These are phyloP conservation scores for Narthecium ossifragum DNA, from an alignment of 106 monocot species.

Conservation along the genomic window DNA sequence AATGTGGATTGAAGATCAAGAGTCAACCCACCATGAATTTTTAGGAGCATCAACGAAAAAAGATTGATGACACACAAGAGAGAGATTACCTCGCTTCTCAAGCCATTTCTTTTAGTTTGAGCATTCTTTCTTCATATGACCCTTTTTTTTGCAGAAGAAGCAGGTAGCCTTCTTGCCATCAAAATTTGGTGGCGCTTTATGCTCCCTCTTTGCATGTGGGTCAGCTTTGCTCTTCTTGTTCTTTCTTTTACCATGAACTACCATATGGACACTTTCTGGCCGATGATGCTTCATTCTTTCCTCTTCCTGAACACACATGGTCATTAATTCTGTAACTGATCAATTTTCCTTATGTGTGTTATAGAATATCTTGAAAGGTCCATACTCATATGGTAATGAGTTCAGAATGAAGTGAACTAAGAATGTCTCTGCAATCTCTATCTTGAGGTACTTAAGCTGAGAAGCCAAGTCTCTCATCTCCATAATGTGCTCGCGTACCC, in stretches of 20 bases:
- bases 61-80: conserved; percentile 17
- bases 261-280: background rate
- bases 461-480: background rate
- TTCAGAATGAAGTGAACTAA: conserved; percentile 16
- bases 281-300: conserved; percentile 3
- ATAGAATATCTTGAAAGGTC: conserved; percentile 4
- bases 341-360: conserved; percentile 4
- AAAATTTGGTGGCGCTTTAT: background rate
- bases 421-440: conserved; percentile 3
- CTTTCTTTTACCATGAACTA: background rate
- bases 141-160: conserved; percentile 1
- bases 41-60: conserved; percentile 9
- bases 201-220: too few species aligned
- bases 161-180: background rate
- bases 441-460: background rate
- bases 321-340: conserved; percentile 12
- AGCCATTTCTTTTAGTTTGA: conserved; percentile 10
- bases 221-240: background rate
- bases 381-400: conserved; percentile 1
- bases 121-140: conserved; percentile 10
- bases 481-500: conserved; percentile 16
- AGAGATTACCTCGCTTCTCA: conserved; percentile 14
- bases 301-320: conserved; percentile 19
- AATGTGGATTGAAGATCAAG: conserved; percentile 19
- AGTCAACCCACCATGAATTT: conserved; percentile 21